These are phyloP conservation scores for Neurospora sp. DNA, from an alignment of 495 filamentous ascomycete species.

Conservation along the genomic window DNA sequence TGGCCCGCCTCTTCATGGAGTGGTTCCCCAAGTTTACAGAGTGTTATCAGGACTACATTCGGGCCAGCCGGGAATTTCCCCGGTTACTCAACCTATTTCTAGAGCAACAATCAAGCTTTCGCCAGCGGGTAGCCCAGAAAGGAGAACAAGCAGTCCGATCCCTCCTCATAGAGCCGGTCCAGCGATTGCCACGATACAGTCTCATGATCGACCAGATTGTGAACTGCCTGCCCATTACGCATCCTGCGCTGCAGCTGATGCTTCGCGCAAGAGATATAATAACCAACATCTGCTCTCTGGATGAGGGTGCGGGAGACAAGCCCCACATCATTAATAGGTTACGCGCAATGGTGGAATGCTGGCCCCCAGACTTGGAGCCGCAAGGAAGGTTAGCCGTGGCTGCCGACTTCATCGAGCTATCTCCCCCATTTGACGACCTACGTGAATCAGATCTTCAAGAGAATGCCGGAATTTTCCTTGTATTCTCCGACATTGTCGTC, in stretches of 20 bases:
- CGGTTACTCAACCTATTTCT: slow-evolving; percentile 66
- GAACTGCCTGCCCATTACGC: slow-evolving; percentile 67
- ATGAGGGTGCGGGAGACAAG: slow-evolving; percentile 56
- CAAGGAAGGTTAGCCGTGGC: slow-evolving; percentile 75
- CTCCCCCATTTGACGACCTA: slow-evolving; percentile 51
- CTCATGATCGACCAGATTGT: slow-evolving; percentile 93
- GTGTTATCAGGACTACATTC: slow-evolving; percentile 85
- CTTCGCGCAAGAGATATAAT: slow-evolving; percentile 83
- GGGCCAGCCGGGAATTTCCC: slow-evolving; percentile 72
- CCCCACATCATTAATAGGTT: slow-evolving; percentile 61
- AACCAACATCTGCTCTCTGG: slow-evolving; percentile 87
- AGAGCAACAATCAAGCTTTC: slow-evolving; percentile 71
- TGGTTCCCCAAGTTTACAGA: slow-evolving; percentile 87
- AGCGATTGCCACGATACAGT: slow-evolving; percentile 88
- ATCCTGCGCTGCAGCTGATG: slow-evolving; percentile 69
- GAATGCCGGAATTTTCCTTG: slow-evolving; percentile 59
- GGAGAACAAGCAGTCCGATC: slow-evolving; percentile 89
- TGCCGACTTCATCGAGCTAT: slow-evolving; percentile 68
- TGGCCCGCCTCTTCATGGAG: slow-evolving; percentile 69
- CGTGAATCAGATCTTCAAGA: slow-evolving; percentile 18
- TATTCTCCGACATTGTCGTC: slow-evolving; percentile 77
- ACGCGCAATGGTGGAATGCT: slow-evolving; percentile 63
- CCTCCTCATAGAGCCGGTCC: slow-evolving; percentile 92
- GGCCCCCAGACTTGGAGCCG: slow-evolving; percentile 65
- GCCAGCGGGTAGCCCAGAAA: slow-evolving; percentile 63